Percentiles rank a stretch among this genome's conserved stretches.
Evolutionary conservation across 441 rosid species (phyloP).

Genomic region (Brassica balearica): DNA sequence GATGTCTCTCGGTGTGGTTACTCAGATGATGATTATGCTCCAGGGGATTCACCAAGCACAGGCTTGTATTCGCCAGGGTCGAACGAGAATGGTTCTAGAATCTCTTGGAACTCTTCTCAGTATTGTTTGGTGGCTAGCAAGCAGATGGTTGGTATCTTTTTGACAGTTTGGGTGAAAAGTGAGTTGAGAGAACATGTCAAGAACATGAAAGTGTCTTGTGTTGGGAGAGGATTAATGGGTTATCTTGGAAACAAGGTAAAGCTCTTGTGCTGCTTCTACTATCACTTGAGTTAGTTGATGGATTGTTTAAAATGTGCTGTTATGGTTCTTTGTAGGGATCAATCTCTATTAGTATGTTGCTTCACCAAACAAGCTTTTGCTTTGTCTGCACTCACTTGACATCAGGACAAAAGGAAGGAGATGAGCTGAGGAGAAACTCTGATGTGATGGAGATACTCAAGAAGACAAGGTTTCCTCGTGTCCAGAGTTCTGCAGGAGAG

Average conservation of each 20-base stretch:
- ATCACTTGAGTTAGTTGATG: neutral
- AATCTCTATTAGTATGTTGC: slow-evolving; percentile 78
- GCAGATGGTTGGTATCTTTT: slow-evolving; percentile 98
- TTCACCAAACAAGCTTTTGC: slow-evolving; percentile 49
- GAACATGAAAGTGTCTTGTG: slow-evolving; percentile 95
- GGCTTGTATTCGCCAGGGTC: slow-evolving; percentile 70
- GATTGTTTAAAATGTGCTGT: neutral
- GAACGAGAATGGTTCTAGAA: slow-evolving; percentile 67
- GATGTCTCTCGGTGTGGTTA: slow-evolving; percentile 90
- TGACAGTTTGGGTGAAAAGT: slow-evolving; percentile 90
- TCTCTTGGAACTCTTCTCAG: slow-evolving; percentile 68
- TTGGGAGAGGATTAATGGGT: slow-evolving; percentile 98
- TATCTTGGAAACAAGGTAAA: slow-evolving; percentile 97
- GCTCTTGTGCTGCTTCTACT: neutral
- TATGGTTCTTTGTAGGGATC: slow-evolving; percentile 77
- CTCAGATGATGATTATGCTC: slow-evolving; percentile 89
- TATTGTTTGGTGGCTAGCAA: slow-evolving; percentile 92
- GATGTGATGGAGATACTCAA: slow-evolving; percentile 50
- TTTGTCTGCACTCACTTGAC: slow-evolving; percentile 48
- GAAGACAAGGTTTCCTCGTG: slow-evolving; percentile 69
- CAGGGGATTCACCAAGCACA: slow-evolving; percentile 84
- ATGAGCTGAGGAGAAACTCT: slow-evolving; percentile 47
- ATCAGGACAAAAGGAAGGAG: slow-evolving; percentile 49
- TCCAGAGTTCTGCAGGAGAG: slow-evolving; percentile 60
- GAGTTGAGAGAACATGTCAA: slow-evolving; percentile 79